Conservation (phyloP, 163 green algal genomes). For the Chlamydomonas reinhardtii region DNA sequence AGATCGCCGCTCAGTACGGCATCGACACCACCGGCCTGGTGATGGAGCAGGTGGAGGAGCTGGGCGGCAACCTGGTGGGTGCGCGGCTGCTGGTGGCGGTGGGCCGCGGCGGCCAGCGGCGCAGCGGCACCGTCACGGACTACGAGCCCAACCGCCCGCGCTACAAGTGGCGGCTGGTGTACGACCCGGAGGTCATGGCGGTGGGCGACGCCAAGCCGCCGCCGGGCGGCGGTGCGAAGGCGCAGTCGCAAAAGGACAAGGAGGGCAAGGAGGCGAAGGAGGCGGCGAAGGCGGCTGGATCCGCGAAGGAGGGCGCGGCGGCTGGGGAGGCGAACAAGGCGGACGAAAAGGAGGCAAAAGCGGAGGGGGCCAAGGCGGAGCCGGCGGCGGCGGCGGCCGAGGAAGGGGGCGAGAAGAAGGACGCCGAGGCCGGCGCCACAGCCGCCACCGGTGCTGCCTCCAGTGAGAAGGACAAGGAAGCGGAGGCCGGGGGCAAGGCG, state of each 20-base stretch:
- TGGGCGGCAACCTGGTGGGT: slow-evolving; percentile 19
- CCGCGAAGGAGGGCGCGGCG: too few species aligned
- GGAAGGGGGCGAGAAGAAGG: too few species aligned
- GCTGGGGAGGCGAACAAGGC: too few species aligned
- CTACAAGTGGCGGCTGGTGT: slow-evolving; percentile 48
- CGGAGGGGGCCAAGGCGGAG: too few species aligned
- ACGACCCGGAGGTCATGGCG: slow-evolving; percentile 22
- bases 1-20: neutral
- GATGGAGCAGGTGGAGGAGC: slow-evolving; percentile 11
- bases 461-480: too few species aligned
- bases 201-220: neutral
- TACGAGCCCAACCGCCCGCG: slow-evolving; percentile 42
- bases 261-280: too few species aligned
- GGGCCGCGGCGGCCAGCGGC: slow-evolving; percentile 13
- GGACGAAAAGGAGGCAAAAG: too few species aligned
- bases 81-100: slow-evolving; percentile 36
- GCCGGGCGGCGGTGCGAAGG: neutral
- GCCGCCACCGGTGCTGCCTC: too few species aligned
- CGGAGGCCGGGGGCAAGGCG: too few species aligned
- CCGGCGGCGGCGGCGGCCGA: too few species aligned
- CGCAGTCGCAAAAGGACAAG: neutral
- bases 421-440: too few species aligned
- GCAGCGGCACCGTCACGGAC: slow-evolving; percentile 42
- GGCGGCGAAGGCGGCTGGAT: too few species aligned
- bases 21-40: slow-evolving; percentile 7